Conservation (phyloP, 1,139 yeast genomes). For the Chernovozyma sophiae-reginae region DNA sequence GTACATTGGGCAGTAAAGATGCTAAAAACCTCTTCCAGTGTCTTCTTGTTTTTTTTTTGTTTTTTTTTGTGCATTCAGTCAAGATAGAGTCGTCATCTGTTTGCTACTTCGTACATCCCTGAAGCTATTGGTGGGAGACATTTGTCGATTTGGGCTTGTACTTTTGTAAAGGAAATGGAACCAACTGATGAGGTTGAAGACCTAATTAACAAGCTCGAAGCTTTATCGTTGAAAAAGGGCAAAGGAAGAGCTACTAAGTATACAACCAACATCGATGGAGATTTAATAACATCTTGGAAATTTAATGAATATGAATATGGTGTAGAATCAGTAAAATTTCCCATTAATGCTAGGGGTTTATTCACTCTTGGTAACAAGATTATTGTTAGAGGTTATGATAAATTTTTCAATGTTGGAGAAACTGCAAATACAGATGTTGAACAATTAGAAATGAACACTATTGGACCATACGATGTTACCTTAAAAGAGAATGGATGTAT, state of each 20-base stretch:
- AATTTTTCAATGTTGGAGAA: constrained; percentile 84
- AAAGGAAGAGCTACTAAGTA: constrained; percentile 20
- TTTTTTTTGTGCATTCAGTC: no score
- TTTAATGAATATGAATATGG: constrained; percentile 87
- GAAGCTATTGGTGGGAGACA: no score
- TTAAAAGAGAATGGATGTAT: constrained; percentile 94
- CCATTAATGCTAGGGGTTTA: constrained; percentile 79
- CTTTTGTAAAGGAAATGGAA: no score
- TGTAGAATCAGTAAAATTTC: constrained; percentile 45
- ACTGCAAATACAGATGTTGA: constrained; percentile 48
- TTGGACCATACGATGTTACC: constrained; percentile 79
- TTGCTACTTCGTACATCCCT: no score
- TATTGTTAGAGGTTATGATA: constrained; percentile 86
- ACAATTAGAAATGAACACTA: constrained; percentile 41
- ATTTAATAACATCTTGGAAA: constrained; percentile 50
- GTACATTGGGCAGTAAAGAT: no score
- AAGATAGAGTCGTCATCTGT: no score
- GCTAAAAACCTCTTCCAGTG: no score
- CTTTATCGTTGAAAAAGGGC: constrained; percentile 13
- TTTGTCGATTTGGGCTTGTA: no score
- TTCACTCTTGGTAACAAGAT: constrained; percentile 56
- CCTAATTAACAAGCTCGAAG: background rate
- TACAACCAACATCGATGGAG: constrained; percentile 16
- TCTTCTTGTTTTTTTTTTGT: no score
- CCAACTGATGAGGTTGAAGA: background rate